Evolutionary conservation across 208 protist species (phyloP).

Genomic region (Wallacemonas sp.): DNA sequence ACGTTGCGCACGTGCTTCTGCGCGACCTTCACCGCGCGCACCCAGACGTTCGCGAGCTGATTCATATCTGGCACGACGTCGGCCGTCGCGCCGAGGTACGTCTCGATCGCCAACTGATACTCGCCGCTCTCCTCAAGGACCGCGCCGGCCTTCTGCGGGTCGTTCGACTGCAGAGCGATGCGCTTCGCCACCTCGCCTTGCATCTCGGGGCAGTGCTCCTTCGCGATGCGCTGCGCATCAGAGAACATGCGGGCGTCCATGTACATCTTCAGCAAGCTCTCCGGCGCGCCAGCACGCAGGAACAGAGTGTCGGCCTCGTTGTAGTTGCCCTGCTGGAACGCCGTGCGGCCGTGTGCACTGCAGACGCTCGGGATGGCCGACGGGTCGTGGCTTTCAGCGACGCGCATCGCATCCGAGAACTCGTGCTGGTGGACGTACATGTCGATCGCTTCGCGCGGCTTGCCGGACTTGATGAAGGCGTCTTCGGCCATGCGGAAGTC

Average conservation of each 20-base stretch:
- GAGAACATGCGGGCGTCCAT: conserved; percentile 89
- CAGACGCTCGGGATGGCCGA: conserved; percentile 82
- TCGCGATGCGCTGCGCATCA: conserved; percentile 93
- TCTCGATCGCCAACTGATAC: conserved; percentile 93
- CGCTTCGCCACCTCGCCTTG: conserved; percentile 82
- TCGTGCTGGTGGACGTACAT: conserved; percentile 98
- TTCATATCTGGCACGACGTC: conserved; percentile 65
- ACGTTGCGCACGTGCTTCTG: conserved; percentile 88
- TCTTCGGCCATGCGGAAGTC: conserved; percentile 95
- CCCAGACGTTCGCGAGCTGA: conserved; percentile 88
- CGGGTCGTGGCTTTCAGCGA: conserved; percentile 94
- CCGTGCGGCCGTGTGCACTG: conserved; percentile 83
- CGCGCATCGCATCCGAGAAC: conserved; percentile 95
- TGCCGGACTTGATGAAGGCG: conserved; percentile 95
- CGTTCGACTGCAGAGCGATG: conserved; percentile 81
- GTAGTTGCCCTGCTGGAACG: conserved; percentile 91
- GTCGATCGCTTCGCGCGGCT: conserved; percentile 95
- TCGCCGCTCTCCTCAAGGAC: conserved; percentile 93
- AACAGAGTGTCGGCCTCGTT: conserved; percentile 90
- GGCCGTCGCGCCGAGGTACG: conserved; percentile 86
- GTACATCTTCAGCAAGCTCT: conserved; percentile 94
- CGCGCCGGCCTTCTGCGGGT: conserved; percentile 84
- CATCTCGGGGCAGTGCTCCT: conserved; percentile 90
- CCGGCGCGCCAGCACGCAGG: conserved; percentile 90
- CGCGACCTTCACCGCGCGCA: conserved; percentile 94